These are phyloP conservation scores for Pleurozium schreberi DNA, from an alignment of 225 moss, liverwort and hornwort species.

Conservation along the genomic window DNA sequence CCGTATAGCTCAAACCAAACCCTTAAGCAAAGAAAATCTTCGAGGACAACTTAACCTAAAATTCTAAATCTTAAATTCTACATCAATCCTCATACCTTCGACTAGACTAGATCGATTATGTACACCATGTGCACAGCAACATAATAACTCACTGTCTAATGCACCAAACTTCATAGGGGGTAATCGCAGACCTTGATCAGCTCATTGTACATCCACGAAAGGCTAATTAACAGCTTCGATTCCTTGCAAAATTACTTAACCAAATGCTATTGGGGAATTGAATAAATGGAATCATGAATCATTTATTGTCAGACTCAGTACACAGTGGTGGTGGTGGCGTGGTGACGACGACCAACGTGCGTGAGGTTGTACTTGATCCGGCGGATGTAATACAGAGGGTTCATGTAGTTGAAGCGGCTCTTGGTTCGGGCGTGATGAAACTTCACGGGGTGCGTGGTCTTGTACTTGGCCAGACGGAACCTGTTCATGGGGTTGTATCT, in stretches of 20 bases:
- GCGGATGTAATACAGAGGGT: constrained; percentile 56
- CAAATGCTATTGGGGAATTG: not conserved
- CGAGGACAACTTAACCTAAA: not conserved
- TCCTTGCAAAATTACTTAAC: too few relatives aligned
- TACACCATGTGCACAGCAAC: not conserved
- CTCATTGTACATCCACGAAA: not conserved
- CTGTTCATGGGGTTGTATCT: constrained; percentile 32
- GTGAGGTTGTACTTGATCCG: constrained; percentile 64
- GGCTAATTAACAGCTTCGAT: too few relatives aligned
- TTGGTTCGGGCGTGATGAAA: constrained; percentile 17
- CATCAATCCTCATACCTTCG: not conserved
- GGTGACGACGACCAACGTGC: constrained; percentile 11
- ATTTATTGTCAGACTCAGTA: not conserved
- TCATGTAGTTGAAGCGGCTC: constrained; percentile 47
- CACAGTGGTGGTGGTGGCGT: not conserved
- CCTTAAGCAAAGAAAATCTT: not conserved
- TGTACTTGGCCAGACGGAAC: constrained; percentile 34
- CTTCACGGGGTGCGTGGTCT: constrained; percentile 42
- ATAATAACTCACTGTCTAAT: not conserved
- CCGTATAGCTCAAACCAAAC: not conserved
- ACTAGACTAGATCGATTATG: not conserved
- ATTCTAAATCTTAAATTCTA: not conserved
- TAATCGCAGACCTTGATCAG: not conserved
- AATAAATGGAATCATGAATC: not conserved
- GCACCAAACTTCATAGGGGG: not conserved